Percentiles rank a stretch among this genome's conserved stretches.
These are phyloP conservation scores for Schizopora paradoxa DNA, from an alignment of 1,284 basidiomycete species.

Conservation along the genomic window DNA sequence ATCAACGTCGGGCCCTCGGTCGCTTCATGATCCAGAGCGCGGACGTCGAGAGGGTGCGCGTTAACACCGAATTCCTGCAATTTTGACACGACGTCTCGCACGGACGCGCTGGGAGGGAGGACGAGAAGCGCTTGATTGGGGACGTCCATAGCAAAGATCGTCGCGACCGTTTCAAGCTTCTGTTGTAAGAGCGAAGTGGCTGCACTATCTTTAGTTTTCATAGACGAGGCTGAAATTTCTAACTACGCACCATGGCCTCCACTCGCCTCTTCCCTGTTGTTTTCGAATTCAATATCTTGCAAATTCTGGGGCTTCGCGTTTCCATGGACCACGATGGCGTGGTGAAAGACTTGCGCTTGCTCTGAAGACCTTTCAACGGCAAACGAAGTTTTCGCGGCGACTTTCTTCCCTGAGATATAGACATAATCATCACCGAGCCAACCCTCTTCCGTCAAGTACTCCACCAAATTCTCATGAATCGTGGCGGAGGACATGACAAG, in stretches of 20 bases:
- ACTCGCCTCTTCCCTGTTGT: too few relatives aligned
- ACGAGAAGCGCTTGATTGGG: slow-evolving; percentile 61
- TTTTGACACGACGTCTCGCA: slow-evolving; percentile 57
- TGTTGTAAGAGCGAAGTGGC: slow-evolving; percentile 44
- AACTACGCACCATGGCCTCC: too few relatives aligned
- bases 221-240: too few relatives aligned
- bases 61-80: slow-evolving; percentile 61
- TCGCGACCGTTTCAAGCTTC: slow-evolving; percentile 61
- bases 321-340: slow-evolving; percentile 54
- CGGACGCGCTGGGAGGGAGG: slow-evolving; percentile 51
- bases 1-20: slow-evolving; percentile 52
- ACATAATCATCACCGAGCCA: slow-evolving; percentile 11
- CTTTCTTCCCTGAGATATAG: slow-evolving; percentile 12
- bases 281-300: background rate
- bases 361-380: slow-evolving; percentile 25
- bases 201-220: background rate
- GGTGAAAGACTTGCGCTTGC: slow-evolving; percentile 43
- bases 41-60: slow-evolving; percentile 54
- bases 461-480: slow-evolving; percentile 9
- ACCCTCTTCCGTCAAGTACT: slow-evolving; percentile 10
- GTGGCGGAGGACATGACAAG: slow-evolving; percentile 17
- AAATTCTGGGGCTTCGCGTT: slow-evolving; percentile 23
- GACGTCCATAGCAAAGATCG: slow-evolving; percentile 67
- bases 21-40: slow-evolving; percentile 31
- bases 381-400: slow-evolving; percentile 19